Conservation (phyloP, 164 flowering plant species). For the Piper longum region DNA sequence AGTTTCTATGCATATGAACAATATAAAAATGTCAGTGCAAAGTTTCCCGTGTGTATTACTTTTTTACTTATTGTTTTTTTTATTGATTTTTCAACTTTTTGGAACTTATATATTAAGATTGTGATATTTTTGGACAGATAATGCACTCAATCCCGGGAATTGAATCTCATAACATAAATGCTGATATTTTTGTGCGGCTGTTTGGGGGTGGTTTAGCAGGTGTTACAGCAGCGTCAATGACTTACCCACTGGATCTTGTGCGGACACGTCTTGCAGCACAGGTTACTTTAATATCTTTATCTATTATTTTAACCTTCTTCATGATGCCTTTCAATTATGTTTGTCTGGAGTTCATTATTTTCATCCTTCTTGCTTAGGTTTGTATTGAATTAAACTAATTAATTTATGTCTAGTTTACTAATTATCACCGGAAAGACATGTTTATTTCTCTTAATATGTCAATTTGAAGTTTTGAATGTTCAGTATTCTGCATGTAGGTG, state of each 20-base stretch:
- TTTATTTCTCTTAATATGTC: too few species aligned
- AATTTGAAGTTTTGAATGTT: too few species aligned
- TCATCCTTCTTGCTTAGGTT: too few species aligned
- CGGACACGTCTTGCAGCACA: conserved; percentile 86
- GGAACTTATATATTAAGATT: neutral
- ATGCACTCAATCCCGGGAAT: conserved; percentile 39
- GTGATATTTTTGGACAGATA: conserved; percentile 21
- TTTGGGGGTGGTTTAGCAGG: conserved; percentile 79
- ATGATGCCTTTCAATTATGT: too few species aligned
- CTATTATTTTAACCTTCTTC: neutral
- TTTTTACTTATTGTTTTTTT: neutral
- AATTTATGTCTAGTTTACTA: too few species aligned
- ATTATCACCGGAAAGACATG: too few species aligned
- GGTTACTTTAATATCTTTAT: conserved; percentile 23
- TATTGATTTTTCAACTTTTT: neutral
- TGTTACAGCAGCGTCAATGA: conserved; percentile 64
- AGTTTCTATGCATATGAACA: conserved; percentile 69
- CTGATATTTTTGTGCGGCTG: conserved; percentile 41
- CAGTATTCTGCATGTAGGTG: too few species aligned
- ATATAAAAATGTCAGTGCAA: conserved; percentile 46
- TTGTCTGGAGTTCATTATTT: too few species aligned
- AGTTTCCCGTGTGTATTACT: neutral
- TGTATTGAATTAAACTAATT: too few species aligned
- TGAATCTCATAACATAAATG: conserved; percentile 22
- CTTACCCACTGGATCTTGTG: conserved; percentile 81